Evolutionary conservation across 345 rosid species (phyloP).

Genomic region (Syzygium oleosum): DNA sequence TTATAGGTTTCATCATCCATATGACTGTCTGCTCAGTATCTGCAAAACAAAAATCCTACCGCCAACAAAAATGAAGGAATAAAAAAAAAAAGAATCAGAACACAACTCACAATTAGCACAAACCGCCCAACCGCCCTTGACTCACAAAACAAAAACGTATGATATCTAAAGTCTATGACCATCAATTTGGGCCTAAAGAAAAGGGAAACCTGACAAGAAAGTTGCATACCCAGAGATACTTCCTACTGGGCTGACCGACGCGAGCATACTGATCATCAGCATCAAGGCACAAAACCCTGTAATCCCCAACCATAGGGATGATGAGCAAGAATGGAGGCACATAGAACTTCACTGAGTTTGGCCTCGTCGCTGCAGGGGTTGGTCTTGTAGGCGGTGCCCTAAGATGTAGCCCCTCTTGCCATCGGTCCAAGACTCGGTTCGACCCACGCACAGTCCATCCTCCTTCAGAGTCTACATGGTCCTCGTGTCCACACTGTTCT

Average conservation of each 20-base stretch:
- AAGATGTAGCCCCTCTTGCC: slow-evolving; percentile 60
- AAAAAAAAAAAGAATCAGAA: neutral
- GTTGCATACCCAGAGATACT: slow-evolving; percentile 56
- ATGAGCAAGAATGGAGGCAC: slow-evolving; percentile 82
- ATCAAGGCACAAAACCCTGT: slow-evolving; percentile 73
- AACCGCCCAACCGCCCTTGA: too few species aligned
- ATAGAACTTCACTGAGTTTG: slow-evolving; percentile 77
- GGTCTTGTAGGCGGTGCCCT: slow-evolving; percentile 66
- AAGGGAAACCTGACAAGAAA: neutral
- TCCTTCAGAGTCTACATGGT: slow-evolving; percentile 66
- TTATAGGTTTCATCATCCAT: slow-evolving; percentile 55
- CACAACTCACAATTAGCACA: neutral
- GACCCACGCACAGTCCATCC: slow-evolving; percentile 62
- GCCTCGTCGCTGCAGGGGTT: slow-evolving; percentile 74
- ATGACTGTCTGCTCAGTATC: slow-evolving; percentile 6
- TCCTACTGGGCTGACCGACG: slow-evolving; percentile 66
- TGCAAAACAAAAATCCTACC: neutral
- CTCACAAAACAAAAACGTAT: neutral
- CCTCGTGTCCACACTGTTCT: slow-evolving; percentile 55
- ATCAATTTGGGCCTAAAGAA: neutral
- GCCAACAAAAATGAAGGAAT: neutral
- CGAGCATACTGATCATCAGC: slow-evolving; percentile 50
- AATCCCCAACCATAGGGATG: slow-evolving; percentile 67
- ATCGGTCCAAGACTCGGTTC: slow-evolving; percentile 67
- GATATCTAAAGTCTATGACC: neutral